Percentiles rank a stretch among this genome's conserved stretches.
These are phyloP conservation scores for Phytopythium chamaehyphon DNA, from an alignment of 352 stramenopile species.

Conservation along the genomic window DNA sequence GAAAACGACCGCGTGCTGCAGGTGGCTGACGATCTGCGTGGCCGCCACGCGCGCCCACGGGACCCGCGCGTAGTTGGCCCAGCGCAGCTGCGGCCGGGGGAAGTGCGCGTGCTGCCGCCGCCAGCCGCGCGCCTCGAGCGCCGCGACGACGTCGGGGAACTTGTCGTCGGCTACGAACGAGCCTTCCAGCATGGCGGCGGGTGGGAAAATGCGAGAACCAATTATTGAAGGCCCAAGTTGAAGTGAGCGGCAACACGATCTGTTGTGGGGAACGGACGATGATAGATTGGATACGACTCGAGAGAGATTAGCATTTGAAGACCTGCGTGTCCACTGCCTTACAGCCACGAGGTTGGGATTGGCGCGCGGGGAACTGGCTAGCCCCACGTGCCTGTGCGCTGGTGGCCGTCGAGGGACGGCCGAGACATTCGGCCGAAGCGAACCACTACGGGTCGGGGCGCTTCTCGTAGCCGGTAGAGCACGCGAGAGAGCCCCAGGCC, in stretches of 20 bases:
- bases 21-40: conserved; percentile 60
- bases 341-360: neutral
- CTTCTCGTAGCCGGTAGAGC: conserved; percentile 71
- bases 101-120: conserved; percentile 63
- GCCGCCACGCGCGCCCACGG: conserved; percentile 37
- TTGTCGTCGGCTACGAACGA: conserved; percentile 59
- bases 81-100: conserved; percentile 56
- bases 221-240: too few species aligned
- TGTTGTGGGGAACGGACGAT: too few species aligned
- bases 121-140: conserved; percentile 23
- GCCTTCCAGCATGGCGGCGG: conserved; percentile 4
- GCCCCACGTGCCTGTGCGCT: conserved; percentile 39
- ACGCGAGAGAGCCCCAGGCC: conserved; percentile 70
- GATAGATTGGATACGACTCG: too few species aligned
- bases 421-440: conserved; percentile 67
- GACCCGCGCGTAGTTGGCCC: conserved; percentile 69
- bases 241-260: too few species aligned
- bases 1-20: conserved; percentile 55
- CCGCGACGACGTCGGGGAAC: conserved; percentile 43
- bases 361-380: conserved; percentile 5
- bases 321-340: neutral
- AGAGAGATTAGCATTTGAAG: too few species aligned
- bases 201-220: too few species aligned
- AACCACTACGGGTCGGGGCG: conserved; percentile 73
- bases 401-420: conserved; percentile 23